Evolutionary conservation across 345 rosid species (phyloP), one percentile per base, ranked within the genome.

Genomic region (Garcia nutans): DNA sequence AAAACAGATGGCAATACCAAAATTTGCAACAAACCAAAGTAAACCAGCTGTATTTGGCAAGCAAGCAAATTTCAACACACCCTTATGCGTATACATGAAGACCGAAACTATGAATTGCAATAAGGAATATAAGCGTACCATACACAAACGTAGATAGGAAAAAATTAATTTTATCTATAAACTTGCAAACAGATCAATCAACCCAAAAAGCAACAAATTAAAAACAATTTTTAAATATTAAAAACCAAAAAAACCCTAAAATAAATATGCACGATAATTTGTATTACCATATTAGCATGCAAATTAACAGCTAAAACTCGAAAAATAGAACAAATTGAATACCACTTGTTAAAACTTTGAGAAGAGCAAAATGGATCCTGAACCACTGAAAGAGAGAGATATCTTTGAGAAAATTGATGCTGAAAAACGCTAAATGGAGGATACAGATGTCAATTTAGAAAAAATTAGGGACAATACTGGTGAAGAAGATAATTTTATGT

Each of bases 251-350:
- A 28, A 70, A 19, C 44, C 57, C 61, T 31, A 70, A 52, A 15
- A 50, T 12, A 23, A 3, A 3, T 3, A 6, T 37, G 49, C 2
- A 76, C 8, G 23, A 37, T 8, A 24, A 22, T 75, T 68, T 47
- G 20, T 16, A 28, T 19, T 12, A 56, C 45, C 23, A 17, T 16
- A 28, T 19, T 12, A 56, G 58, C 23, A 17, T 23, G 13, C 28
- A 44, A 54, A 76, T 57, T 68, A 68, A 15, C 44, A 61, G 11
- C 74, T 63, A 63, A 54, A 76, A 76, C 17, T 15, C 19, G 58
- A 17, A 22, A 15, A 55, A 47, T 22, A 8, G 42, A 10, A 52
- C 10, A 41, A 70, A 69, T 37, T 65, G 37, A 10, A 52, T 77
- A 71, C 80, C 72, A 50, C 16, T 24, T 16, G 28, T 26, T 44